These are phyloP conservation scores for Calvatia gigantea DNA, from an alignment of 768 basidiomycete species.

Conservation along the genomic window DNA sequence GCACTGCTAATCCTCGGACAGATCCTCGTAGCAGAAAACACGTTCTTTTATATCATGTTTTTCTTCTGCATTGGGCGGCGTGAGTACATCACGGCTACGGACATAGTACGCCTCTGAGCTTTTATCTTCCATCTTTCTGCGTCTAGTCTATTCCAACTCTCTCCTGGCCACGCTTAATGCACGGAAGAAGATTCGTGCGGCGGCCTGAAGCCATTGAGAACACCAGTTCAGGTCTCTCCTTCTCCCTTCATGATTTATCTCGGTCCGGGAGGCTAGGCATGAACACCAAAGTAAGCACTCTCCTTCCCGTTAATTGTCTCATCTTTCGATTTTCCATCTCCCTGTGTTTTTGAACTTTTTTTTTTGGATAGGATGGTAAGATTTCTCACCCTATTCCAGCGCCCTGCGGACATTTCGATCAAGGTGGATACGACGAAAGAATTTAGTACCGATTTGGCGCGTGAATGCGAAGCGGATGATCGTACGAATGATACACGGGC, in stretches of 20 bases:
- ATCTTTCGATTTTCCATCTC: background rate
- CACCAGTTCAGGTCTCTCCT: conserved; percentile 36
- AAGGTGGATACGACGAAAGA: conserved; percentile 55
- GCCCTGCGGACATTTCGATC: conserved; percentile 46
- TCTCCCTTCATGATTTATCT: conserved; percentile 36
- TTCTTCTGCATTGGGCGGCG: conserved; percentile 58
- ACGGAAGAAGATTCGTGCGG: conserved; percentile 41
- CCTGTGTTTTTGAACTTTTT: background rate
- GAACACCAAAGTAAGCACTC: background rate
- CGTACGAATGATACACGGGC: background rate
- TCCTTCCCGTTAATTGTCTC: no score
- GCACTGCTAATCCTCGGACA: conserved; percentile 16
- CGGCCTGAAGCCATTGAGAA: conserved; percentile 35
- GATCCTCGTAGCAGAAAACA: conserved; percentile 44
- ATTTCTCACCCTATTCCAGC: conserved; percentile 20
- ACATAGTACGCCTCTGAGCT: background rate
- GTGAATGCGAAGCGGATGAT: conserved; percentile 26
- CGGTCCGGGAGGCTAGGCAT: conserved; percentile 21
- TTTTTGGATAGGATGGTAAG: background rate
- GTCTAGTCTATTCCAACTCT: conserved; percentile 54
- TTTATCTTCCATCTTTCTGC: background rate
- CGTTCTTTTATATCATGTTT: conserved; percentile 57
- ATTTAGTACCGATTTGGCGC: conserved; percentile 38
- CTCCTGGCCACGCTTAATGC: conserved; percentile 61
- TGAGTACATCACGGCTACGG: conserved; percentile 30